Conservation (phyloP, 176 grass and related monocot species). For the Eleusine indica region DNA sequence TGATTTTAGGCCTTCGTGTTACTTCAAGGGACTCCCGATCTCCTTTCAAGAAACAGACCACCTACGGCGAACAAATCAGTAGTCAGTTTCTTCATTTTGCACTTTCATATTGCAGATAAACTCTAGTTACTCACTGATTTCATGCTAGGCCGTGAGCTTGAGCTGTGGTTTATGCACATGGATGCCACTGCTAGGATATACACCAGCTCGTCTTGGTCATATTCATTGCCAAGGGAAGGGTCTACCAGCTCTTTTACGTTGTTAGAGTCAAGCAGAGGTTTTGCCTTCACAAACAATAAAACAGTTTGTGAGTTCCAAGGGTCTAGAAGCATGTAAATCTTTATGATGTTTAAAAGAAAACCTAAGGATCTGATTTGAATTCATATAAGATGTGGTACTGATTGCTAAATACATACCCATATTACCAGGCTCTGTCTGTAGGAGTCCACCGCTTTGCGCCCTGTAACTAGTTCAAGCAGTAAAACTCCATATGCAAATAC, state of each 20-base stretch:
- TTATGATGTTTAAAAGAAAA: slow-evolving; percentile 13
- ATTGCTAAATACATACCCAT: slow-evolving; percentile 58
- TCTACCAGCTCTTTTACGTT: slow-evolving; percentile 78
- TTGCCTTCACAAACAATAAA: slow-evolving; percentile 60
- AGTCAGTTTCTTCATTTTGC: slow-evolving; percentile 26
- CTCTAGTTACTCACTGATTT: slow-evolving; percentile 60
- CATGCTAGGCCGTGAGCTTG: slow-evolving; percentile 75
- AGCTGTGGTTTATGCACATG: slow-evolving; percentile 92
- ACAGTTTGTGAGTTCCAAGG: slow-evolving; percentile 27
- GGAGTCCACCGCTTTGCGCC: slow-evolving; percentile 81
- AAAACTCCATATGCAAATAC: slow-evolving; percentile 95
- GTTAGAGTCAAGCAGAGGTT: slow-evolving; percentile 85
- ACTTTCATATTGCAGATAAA: not conserved
- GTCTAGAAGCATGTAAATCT: slow-evolving; percentile 20
- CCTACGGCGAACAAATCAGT: slow-evolving; percentile 45
- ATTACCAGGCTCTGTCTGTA: slow-evolving; percentile 92
- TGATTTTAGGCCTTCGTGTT: slow-evolving; percentile 51
- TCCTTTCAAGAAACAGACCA: slow-evolving; percentile 69
- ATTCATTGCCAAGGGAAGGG: slow-evolving; percentile 62
- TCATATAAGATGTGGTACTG: not conserved
- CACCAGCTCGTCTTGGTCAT: slow-evolving; percentile 68
- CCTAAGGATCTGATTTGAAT: not conserved
- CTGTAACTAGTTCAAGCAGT: slow-evolving; percentile 93
- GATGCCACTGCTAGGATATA: slow-evolving; percentile 71
- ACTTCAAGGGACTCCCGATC: slow-evolving; percentile 62